These are phyloP conservation scores for Fistulinella cinereoalba DNA, from an alignment of 1,284 basidiomycete species.

Conservation along the genomic window DNA sequence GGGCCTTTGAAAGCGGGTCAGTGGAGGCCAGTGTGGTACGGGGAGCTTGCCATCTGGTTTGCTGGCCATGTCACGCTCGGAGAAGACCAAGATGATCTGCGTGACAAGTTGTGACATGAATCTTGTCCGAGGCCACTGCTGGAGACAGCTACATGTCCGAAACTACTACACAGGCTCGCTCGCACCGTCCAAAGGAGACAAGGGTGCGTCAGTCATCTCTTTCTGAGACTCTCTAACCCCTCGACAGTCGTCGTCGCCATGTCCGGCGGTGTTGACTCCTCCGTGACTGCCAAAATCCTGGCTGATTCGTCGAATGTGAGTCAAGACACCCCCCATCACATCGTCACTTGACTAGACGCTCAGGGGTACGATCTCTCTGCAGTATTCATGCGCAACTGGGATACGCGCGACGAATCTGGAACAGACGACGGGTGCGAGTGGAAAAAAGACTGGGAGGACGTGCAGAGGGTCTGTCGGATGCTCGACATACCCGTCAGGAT, in stretches of 20 bases:
- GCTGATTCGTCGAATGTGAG: constrained; percentile 52
- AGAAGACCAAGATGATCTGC: too few species aligned
- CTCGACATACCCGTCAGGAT: constrained; percentile 65
- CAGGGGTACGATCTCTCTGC: constrained; percentile 82
- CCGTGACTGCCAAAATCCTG: constrained; percentile 77
- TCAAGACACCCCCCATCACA: not conserved
- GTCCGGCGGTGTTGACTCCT: constrained; percentile 97
- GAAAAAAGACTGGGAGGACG: constrained; percentile 94
- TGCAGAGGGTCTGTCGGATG: constrained; percentile 72
- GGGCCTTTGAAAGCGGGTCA: constrained; percentile 46
- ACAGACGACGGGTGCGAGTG: constrained; percentile 84
- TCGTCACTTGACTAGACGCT: not conserved
- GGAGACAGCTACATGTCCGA: constrained; percentile 5
- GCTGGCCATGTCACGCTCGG: not conserved
- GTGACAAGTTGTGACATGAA: constrained; percentile 9
- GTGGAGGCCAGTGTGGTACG: not conserved
- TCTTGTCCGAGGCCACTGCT: constrained; percentile 13
- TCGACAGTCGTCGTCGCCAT: constrained; percentile 81
- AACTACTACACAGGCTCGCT: constrained; percentile 15
- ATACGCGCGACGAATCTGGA: constrained; percentile 67
- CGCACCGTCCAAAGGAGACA: constrained; percentile 29
- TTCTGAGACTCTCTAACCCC: not conserved
- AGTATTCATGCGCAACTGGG: constrained; percentile 97
- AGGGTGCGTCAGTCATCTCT: constrained; percentile 10
- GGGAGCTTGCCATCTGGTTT: constrained; percentile 35